phyloP scores from a whole-genome alignment of 176 grass and related monocot genomes.

The Zea luxurians region DNA sequence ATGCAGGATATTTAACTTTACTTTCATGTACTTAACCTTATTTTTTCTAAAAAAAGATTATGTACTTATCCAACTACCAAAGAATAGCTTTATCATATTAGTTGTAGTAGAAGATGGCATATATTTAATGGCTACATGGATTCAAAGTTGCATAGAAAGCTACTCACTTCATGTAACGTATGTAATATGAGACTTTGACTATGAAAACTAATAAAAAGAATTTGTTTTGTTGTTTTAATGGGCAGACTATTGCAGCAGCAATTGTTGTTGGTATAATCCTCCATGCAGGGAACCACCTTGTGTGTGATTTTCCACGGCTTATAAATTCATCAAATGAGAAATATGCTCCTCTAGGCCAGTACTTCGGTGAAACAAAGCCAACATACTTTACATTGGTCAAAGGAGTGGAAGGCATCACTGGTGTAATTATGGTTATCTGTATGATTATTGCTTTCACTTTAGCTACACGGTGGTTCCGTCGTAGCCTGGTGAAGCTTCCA shows the following conservation, averaged over 20 bases:
- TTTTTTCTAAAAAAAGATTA: background rate
- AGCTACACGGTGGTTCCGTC: slow-evolving; percentile 86
- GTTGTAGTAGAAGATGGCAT: background rate
- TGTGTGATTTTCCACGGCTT: slow-evolving; percentile 89
- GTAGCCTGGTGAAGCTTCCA: slow-evolving; percentile 86
- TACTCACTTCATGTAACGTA: background rate
- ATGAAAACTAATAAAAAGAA: background rate
- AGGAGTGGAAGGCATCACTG: slow-evolving; percentile 86
- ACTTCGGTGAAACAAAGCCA: slow-evolving; percentile 82
- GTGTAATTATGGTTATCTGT: slow-evolving; percentile 88
- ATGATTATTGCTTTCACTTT: slow-evolving; percentile 96
- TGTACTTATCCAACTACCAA: slow-evolving; percentile 5
- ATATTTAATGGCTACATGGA: background rate
- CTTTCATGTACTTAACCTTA: background rate
- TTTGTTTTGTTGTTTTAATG: slow-evolving; percentile 25
- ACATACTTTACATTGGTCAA: slow-evolving; percentile 69
- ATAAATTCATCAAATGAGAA: slow-evolving; percentile 58
- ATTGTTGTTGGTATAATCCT: slow-evolving; percentile 87
- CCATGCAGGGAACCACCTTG: slow-evolving; percentile 88
- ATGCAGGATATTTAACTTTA: background rate
- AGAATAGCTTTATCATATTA: background rate
- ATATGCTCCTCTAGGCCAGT: slow-evolving; percentile 59
- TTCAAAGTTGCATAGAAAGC: slow-evolving; percentile 1
- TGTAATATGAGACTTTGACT: slow-evolving; percentile 13
- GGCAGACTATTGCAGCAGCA: slow-evolving; percentile 92